Conservation (phyloP, 2,329 filamentous ascomycete genomes). For the Fusarium algeriense region DNA sequence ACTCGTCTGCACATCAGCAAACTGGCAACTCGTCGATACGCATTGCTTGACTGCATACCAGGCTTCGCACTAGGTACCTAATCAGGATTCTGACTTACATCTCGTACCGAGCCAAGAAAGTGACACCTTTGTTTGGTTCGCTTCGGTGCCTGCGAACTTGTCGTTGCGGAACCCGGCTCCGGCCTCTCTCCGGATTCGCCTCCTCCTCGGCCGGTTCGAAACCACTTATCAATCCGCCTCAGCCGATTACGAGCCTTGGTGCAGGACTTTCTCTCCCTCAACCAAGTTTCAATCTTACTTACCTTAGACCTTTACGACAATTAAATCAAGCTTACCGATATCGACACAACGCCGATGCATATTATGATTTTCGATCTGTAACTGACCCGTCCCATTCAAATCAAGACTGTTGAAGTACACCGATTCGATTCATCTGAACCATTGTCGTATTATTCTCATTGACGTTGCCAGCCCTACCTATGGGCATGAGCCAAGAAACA, state of each 20-base stretch:
- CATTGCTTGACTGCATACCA: conserved; percentile 15
- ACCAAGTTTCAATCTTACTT: conserved; percentile 18
- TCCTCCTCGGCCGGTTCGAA: conserved; percentile 38
- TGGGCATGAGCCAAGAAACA: conserved; percentile 51
- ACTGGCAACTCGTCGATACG: conserved; percentile 32
- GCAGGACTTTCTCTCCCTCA: conserved; percentile 26
- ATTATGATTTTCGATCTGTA: conserved; percentile 28
- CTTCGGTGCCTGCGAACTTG: conserved; percentile 24
- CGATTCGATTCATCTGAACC: conserved; percentile 1
- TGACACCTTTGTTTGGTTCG: conserved; percentile 27
- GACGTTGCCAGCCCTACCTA: conserved; percentile 18
- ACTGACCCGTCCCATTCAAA: conserved; percentile 30
- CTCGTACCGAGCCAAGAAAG: conserved; percentile 12
- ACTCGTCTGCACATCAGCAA: conserved; percentile 40
- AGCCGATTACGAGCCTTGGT: conserved; percentile 36
- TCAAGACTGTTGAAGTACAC: conserved; percentile 5
- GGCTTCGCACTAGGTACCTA: conserved; percentile 15
- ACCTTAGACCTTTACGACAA: conserved; percentile 14
- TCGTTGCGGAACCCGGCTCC: conserved; percentile 40
- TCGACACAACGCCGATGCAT: conserved; percentile 39
- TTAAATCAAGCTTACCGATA: conserved; percentile 11
- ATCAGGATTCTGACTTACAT: conserved; percentile 16
- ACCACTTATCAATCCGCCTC: conserved; percentile 35
- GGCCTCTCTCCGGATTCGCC: conserved; percentile 44
- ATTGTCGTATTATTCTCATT: conserved; percentile 9